Conservation (phyloP, 2,329 filamentous ascomycete genomes). For the Bertia moriformis region DNA sequence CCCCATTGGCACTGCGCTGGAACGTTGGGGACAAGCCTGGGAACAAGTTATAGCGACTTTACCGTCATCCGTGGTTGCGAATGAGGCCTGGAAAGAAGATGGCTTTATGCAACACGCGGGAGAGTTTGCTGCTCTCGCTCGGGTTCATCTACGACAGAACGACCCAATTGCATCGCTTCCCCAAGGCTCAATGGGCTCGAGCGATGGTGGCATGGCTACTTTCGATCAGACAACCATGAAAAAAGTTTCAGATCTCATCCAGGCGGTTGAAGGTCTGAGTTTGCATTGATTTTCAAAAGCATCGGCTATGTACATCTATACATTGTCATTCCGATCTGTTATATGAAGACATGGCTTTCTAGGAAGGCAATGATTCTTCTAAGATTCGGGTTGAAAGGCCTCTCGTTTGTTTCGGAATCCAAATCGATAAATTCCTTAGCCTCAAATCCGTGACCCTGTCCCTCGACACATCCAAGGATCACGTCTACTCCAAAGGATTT, state of each 20-base stretch:
- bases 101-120: no score
- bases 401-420: not conserved
- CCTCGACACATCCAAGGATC: not conserved
- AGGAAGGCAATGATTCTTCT: no score
- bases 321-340: no score
- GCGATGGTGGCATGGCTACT: not conserved
- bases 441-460: not conserved
- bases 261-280: not conserved
- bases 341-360: no score
- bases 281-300: no score
- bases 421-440: not conserved
- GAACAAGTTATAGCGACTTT: no score
- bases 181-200: no score
- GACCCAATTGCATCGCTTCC: no score
- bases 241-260: not conserved
- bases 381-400: no score
- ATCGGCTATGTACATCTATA: no score
- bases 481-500: not conserved
- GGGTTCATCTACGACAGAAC: not conserved
- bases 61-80: no score
- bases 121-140: not conserved
- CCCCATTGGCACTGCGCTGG: not conserved
- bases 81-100: no score
- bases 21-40: not conserved
- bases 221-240: not conserved